A percentile compares a stretch with the other conserved stretches of the same genome.
phyloP scores from a whole-genome alignment of 2,329 filamentous ascomycete species.

The Aspergillus sp. region DNA sequence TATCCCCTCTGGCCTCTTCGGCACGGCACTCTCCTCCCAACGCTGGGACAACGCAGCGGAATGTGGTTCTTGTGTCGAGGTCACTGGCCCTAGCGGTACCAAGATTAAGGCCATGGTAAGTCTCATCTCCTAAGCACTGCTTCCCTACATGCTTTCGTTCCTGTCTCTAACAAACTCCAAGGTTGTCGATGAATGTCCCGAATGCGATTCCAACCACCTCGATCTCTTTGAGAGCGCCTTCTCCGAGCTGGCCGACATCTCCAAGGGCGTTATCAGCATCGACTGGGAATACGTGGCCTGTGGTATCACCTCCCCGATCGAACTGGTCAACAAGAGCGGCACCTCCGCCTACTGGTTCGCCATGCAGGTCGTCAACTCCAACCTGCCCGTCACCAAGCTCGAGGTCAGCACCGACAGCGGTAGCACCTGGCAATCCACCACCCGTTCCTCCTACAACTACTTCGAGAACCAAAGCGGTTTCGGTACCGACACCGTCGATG shows the following conservation, averaged over 20 bases:
- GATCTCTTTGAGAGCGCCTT: constrained; percentile 60
- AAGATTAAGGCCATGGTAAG: constrained; percentile 65
- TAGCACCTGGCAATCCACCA: constrained; percentile 59
- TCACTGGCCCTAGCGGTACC: constrained; percentile 54
- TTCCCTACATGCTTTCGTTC: not conserved
- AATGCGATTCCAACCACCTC: constrained; percentile 56
- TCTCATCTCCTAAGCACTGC: not conserved
- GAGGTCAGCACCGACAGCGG: constrained; percentile 65
- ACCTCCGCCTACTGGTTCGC: constrained; percentile 57
- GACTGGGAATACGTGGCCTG: constrained; percentile 55
- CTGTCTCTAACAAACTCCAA: constrained; percentile 23
- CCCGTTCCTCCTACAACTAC: constrained; percentile 60
- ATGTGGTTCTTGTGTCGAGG: constrained; percentile 64
- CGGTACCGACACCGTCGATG: constrained; percentile 55
- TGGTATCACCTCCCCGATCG: constrained; percentile 53
- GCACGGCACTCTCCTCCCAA: constrained; percentile 61
- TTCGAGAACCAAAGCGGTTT: constrained; percentile 63
- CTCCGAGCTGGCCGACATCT: constrained; percentile 46
- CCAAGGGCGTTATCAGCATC: constrained; percentile 53
- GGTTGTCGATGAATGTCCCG: constrained; percentile 61
- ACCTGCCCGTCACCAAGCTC: constrained; percentile 57
- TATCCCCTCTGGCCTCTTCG: constrained; percentile 58
- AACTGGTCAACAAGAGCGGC: constrained; percentile 55
- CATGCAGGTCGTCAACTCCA: constrained; percentile 67
- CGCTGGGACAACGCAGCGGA: constrained; percentile 58